Percentiles rank a stretch among this genome's conserved stretches.
Evolutionary conservation across 129 eudicot genomes (phyloP).

Genomic region (Heracleum sosnowskyi): DNA sequence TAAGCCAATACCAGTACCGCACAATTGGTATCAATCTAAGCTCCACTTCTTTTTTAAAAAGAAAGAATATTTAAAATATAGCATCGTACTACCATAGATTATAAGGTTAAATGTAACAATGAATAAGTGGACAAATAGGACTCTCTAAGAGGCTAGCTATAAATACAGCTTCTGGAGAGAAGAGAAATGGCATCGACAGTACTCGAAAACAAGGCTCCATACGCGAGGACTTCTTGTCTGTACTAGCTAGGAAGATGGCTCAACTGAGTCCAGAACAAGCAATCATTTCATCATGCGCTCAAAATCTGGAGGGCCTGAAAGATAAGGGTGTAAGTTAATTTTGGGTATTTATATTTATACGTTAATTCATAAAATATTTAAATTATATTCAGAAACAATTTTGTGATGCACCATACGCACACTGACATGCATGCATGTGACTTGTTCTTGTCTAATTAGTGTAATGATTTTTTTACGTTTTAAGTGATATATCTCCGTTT

Average conservation of each 20-base stretch:
- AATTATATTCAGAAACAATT: too few relatives aligned
- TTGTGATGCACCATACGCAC: background rate
- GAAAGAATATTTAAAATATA: background rate
- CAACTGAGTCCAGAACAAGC: background rate
- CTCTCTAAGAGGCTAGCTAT: background rate
- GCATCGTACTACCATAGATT: background rate
- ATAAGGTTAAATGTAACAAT: background rate
- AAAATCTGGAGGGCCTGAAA: background rate
- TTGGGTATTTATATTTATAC: too few relatives aligned
- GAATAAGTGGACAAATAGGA: background rate
- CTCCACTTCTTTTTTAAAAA: background rate
- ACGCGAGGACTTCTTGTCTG: background rate
- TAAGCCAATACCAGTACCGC: background rate
- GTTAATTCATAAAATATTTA: too few relatives aligned
- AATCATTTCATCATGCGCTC: background rate
- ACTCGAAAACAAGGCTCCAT: background rate
- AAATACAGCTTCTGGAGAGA: background rate
- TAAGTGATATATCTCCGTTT: background rate
- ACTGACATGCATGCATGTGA: background rate
- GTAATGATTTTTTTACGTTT: too few relatives aligned
- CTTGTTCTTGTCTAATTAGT: background rate
- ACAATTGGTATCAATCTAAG: background rate
- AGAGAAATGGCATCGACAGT: background rate
- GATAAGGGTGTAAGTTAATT: background rate
- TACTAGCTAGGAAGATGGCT: background rate